phyloP scores from a whole-genome alignment of 495 filamentous ascomycete species.

The Parachaetomium inaequale region DNA sequence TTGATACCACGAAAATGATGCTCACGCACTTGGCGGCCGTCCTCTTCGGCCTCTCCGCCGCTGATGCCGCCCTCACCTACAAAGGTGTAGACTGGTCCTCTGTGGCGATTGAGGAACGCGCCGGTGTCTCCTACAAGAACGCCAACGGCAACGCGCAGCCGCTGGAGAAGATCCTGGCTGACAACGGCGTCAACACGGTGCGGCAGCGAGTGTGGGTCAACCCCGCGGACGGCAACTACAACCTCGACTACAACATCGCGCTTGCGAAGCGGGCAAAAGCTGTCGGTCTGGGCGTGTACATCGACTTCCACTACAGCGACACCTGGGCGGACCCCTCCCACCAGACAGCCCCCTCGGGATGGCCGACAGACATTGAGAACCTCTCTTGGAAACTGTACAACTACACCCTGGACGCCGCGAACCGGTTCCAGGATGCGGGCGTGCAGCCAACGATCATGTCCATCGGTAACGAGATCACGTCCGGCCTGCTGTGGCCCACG shows the following conservation, averaged over 20 bases:
- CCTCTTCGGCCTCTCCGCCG: slow-evolving; percentile 23
- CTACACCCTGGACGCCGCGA: slow-evolving; percentile 59
- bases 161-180: slow-evolving; percentile 61
- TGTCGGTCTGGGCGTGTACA: slow-evolving; percentile 60
- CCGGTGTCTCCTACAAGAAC: slow-evolving; percentile 59
- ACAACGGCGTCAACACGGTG: slow-evolving; percentile 65
- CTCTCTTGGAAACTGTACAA: slow-evolving; percentile 62
- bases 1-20: slow-evolving; percentile 16
- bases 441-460: slow-evolving; percentile 60
- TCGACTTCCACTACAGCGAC: slow-evolving; percentile 70
- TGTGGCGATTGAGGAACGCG: slow-evolving; percentile 58
- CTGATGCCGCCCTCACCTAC: slow-evolving; percentile 52
- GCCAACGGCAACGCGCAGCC: slow-evolving; percentile 48
- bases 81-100: slow-evolving; percentile 75
- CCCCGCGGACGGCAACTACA: slow-evolving; percentile 60
- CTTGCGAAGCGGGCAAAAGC: slow-evolving; percentile 61
- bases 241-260: slow-evolving; percentile 64
- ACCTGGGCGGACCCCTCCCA: slow-evolving; percentile 53
- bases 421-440: slow-evolving; percentile 53
- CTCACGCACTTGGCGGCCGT: slow-evolving; percentile 15
- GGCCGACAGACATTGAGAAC: slow-evolving; percentile 56
- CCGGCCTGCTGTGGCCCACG: slow-evolving; percentile 61
- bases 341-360: slow-evolving; percentile 55
- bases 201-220: slow-evolving; percentile 73
- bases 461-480: slow-evolving; percentile 67